Evolutionary conservation across 2,329 filamentous ascomycete species (phyloP), one percentile per base, ranked within the genome.

Genomic region (Xylaria sp.): DNA sequence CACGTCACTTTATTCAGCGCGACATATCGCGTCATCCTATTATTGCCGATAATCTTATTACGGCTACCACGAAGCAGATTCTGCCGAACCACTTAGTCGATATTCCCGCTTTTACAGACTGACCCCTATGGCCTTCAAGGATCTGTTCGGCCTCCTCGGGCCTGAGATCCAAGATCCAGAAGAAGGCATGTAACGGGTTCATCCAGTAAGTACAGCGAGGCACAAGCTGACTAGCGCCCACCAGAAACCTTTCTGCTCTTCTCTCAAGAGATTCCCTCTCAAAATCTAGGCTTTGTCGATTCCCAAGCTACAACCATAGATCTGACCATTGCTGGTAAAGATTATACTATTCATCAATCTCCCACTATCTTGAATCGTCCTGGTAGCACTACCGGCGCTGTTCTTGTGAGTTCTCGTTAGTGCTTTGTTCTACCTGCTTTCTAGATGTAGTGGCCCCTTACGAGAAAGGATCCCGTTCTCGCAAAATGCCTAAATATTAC

Each of bases 161-260:
- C 57, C 74, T 61, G 74, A 77, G 69, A 74, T 74, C 23, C 68
- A 74, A 28, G 72, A 74, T 28, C 77, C 80, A 5, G 84, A 86
- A 72, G 72, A 74, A 74, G 72, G 79, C 66, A 71, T 60, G 71
- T 69, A 15, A 41, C 52, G 12, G 23, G 9, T 15, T 50, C 34
- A 46, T 18, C 20, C 12, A 51, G 68, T 70, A 70, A 62, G 65
- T 68, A 48, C 44, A 55, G 18, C 20, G 1, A 56, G n/a, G n/a
- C 50, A 63, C 52, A 8, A 8, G 56, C 69, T 68, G 44, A 72
- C 59, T 12, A 48, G n/a, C 61, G 39, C 46, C 8, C 56, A 52
- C 41, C n/a, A 97, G 95, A 98, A 83, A 93, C 93, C 4, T 98
- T 97, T 77, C 82, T 94, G 46, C 86, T 98, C 65, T 98, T 97